Percentiles rank a stretch among this genome's conserved stretches.
Evolutionary conservation across 2,329 filamentous ascomycete species (phyloP).

Genomic region (Ophiosphaerella narmari): DNA sequence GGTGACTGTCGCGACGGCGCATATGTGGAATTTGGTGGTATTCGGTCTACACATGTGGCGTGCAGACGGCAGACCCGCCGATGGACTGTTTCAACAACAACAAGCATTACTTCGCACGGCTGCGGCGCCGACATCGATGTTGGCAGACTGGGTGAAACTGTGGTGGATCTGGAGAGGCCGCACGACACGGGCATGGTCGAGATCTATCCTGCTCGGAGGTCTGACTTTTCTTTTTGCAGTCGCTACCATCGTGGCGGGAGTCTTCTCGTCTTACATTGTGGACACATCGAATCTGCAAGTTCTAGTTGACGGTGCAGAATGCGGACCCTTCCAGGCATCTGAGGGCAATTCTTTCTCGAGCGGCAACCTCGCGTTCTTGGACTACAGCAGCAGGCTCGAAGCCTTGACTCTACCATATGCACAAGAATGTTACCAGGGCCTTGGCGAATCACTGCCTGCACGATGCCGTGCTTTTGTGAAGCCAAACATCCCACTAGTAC

Average conservation of each 20-base stretch:
- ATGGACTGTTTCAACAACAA: conserved; percentile 23
- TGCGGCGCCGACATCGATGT: conserved; percentile 16
- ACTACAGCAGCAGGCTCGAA: conserved; percentile 6
- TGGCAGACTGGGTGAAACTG: conserved; percentile 21
- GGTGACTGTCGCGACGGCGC: conserved; percentile 12
- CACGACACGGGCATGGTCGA: conserved; percentile 5
- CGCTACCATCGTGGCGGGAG: conserved; percentile 11
- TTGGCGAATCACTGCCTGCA: neutral
- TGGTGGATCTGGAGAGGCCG: conserved; percentile 22
- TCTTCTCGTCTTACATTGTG: conserved; percentile 25
- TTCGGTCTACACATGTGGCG: conserved; percentile 22
- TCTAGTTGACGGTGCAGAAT: conserved; percentile 15
- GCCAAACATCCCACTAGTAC: neutral
- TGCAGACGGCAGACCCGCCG: conserved; percentile 9
- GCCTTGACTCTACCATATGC: conserved; percentile 6
- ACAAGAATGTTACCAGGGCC: conserved; percentile 11
- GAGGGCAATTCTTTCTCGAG: conserved; percentile 1
- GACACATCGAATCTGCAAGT: conserved; percentile 12
- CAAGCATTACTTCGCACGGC: conserved; percentile 25
- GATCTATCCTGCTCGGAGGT: conserved; percentile 10
- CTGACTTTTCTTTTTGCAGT: conserved; percentile 11
- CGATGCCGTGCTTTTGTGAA: conserved; percentile 4
- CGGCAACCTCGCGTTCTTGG: conserved; percentile 2
- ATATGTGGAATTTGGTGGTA: conserved; percentile 25
- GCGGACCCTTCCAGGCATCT: conserved; percentile 2